Evolutionary conservation across 345 rosid genomes (phyloP).

Genomic region (Pugionium dolabratum): DNA sequence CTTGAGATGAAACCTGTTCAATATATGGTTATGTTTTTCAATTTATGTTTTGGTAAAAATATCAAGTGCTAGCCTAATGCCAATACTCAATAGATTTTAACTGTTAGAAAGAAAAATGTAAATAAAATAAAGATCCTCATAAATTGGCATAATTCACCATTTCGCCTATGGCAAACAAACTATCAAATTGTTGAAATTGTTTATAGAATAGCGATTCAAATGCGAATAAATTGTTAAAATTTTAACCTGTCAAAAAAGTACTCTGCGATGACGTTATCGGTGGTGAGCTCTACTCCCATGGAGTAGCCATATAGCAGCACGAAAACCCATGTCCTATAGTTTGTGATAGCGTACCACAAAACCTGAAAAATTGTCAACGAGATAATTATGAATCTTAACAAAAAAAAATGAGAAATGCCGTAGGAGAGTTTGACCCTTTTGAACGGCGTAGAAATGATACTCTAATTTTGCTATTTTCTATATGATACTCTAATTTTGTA

Average conservation of each 20-base stretch:
- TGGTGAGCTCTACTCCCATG: conserved; percentile 84
- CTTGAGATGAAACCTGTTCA: conserved; percentile 54
- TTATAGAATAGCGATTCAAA: neutral
- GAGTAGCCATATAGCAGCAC: conserved; percentile 83
- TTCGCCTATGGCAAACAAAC: neutral
- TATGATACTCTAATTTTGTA: too few species aligned
- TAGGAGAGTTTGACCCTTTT: too few species aligned
- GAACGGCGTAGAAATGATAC: too few species aligned
- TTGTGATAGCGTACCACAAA: conserved; percentile 77
- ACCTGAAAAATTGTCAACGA: conserved; percentile 47
- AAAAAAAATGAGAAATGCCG: neutral
- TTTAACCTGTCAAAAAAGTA: conserved; percentile 70
- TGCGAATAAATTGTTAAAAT: neutral
- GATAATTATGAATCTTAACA: neutral
- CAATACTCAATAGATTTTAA: neutral
- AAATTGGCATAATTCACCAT: neutral
- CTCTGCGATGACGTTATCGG: conserved; percentile 79
- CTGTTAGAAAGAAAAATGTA: neutral
- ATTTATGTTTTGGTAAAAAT: neutral
- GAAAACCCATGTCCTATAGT: conserved; percentile 90
- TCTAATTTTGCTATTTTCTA: too few species aligned
- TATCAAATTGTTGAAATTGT: neutral
- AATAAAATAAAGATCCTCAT: neutral
- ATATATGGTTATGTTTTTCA: neutral
- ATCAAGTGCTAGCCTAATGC: neutral